Evolutionary conservation across 768 basidiomycete species (phyloP).

Genomic region (Mycena belliarum): DNA sequence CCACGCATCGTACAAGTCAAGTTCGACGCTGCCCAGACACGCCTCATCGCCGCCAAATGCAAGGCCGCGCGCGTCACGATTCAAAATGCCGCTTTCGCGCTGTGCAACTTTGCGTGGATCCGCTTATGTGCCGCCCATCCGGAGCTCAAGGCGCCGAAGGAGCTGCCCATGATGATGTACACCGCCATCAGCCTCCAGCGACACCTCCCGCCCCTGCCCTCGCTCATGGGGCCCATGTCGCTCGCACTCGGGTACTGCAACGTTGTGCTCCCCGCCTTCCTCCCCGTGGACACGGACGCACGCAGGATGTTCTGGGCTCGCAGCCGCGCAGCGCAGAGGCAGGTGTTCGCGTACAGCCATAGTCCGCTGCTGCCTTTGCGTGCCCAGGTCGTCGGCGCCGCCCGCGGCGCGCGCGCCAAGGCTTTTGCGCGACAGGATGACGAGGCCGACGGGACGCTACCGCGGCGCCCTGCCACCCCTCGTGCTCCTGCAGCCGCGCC

Average conservation of each 20-base stretch:
- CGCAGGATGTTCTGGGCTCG: slow-evolving; percentile 22
- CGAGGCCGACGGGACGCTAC: slow-evolving; percentile 30
- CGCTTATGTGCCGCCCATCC: slow-evolving; percentile 5
- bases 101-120: slow-evolving; percentile 24
- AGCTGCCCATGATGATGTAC: slow-evolving; percentile 22
- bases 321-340: slow-evolving; percentile 13
- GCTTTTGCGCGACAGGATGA: slow-evolving; percentile 55
- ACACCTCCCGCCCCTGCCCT: slow-evolving; percentile 11
- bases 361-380: slow-evolving; percentile 20
- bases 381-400: slow-evolving; percentile 6
- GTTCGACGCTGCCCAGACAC: slow-evolving; percentile 12
- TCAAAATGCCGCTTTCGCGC: slow-evolving; percentile 17
- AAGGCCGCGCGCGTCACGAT: slow-evolving; percentile 20
- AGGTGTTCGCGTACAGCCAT: slow-evolving; percentile 12
- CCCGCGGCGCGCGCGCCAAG: slow-evolving; percentile 18
- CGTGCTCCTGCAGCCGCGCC: background rate
- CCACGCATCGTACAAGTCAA: background rate
- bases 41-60: slow-evolving; percentile 13
- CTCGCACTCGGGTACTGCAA: slow-evolving; percentile 25
- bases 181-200: slow-evolving; percentile 23
- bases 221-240: slow-evolving; percentile 17
- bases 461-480: background rate
- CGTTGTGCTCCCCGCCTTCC: slow-evolving; percentile 22
- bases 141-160: slow-evolving; percentile 8
- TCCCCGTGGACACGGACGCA: slow-evolving; percentile 6